Percentiles rank a stretch among this genome's conserved stretches.
Evolutionary conservation across 2,329 filamentous ascomycete genomes (phyloP).

Genomic region (Neofusicoccum umdonicola): DNA sequence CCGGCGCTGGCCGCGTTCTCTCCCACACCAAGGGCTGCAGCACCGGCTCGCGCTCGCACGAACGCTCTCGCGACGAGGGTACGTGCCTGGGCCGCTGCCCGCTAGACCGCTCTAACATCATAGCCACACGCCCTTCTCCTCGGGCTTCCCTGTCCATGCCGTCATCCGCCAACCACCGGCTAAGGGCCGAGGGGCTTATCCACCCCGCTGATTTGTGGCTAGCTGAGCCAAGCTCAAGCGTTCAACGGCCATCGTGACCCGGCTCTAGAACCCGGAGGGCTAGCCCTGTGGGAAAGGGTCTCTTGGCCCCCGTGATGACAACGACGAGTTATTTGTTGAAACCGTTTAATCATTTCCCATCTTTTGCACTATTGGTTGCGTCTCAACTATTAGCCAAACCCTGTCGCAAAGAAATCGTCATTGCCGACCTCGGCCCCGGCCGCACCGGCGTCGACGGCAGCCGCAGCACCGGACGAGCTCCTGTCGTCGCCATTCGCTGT

Average conservation of each 20-base stretch:
- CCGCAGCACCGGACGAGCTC: not conserved
- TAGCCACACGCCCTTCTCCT: not conserved
- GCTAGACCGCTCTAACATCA: not conserved
- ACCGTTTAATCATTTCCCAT: not conserved
- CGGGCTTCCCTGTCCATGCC: not conserved
- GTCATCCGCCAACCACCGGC: not conserved
- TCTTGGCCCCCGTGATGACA: not conserved
- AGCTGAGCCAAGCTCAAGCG: conserved; percentile 6
- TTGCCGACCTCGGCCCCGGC: not conserved
- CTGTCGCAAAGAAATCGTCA: conserved; percentile 2
- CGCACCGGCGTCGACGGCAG: not conserved
- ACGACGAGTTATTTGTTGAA: not conserved
- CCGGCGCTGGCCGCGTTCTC: too few species aligned
- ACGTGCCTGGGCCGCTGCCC: not conserved
- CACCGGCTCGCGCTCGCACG: too few species aligned
- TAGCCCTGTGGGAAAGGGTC: not conserved
- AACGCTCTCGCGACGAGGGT: too few species aligned
- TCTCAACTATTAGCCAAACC: conserved; percentile 1
- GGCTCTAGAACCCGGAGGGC: not conserved
- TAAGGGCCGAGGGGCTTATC: not conserved
- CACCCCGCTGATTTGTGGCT: not conserved
- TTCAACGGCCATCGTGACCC: not conserved
- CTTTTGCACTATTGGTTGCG: not conserved
- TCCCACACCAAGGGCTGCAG: too few species aligned
- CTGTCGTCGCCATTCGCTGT: conserved; percentile 7